phyloP scores from a whole-genome alignment of 2,329 filamentous ascomycete species.

The Fonsecaea nubica region DNA sequence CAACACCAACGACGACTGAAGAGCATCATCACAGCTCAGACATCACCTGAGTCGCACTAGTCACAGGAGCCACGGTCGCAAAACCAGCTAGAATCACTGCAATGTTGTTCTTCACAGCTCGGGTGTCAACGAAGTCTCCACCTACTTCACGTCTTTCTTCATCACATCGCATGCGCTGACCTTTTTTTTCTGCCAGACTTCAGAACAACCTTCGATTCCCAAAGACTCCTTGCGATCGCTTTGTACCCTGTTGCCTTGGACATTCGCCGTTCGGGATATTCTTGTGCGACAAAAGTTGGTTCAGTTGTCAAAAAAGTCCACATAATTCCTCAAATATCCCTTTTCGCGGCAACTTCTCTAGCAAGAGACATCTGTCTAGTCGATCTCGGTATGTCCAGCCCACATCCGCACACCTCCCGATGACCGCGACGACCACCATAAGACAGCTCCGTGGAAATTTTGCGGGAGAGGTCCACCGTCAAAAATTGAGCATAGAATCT shows the following conservation, averaged over 20 bases:
- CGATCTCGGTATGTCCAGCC: slow-evolving; percentile 25
- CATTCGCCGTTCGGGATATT: slow-evolving; percentile 34
- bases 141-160: neutral
- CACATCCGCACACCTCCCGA: neutral
- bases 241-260: slow-evolving; percentile 33
- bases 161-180: slow-evolving; percentile 25
- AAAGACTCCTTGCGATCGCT: slow-evolving; percentile 31
- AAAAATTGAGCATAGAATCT: slow-evolving; percentile 10
- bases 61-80: neutral
- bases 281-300: slow-evolving; percentile 37
- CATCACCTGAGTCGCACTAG: neutral
- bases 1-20: slow-evolving; percentile 5
- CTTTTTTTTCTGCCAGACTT: slow-evolving; percentile 26
- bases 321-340: slow-evolving; percentile 31
- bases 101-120: slow-evolving; percentile 5
- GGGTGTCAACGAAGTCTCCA: neutral
- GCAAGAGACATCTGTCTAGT: slow-evolving; percentile 20
- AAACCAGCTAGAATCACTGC: neutral
- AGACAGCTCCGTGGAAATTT: neutral
- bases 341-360: slow-evolving; percentile 18
- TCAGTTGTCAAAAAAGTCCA: slow-evolving; percentile 23
- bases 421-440: neutral
- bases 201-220: slow-evolving; percentile 33
- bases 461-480: neutral
- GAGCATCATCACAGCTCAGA: neutral